Evolutionary conservation across 2,329 filamentous ascomycete genomes (phyloP).

Genomic region (Escovopsis sp.): DNA sequence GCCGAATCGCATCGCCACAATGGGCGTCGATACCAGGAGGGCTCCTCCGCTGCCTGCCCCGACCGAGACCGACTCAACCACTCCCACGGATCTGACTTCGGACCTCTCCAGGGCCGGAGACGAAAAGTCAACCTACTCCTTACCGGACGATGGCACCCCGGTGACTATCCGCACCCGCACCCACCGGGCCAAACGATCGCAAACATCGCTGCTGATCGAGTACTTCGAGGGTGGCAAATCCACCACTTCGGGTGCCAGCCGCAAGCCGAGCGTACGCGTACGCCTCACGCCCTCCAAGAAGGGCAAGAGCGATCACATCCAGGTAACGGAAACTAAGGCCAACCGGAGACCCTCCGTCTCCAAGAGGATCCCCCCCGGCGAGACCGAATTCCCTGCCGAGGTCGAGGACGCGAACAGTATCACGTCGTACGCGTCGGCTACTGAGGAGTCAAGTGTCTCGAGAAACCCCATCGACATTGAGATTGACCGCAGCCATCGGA

Average conservation of each 20-base stretch:
- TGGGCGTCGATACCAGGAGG: constrained; percentile 42
- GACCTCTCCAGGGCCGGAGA: constrained; percentile 51
- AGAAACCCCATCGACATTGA: constrained; percentile 78
- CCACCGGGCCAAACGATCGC: constrained; percentile 48
- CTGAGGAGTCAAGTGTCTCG: constrained; percentile 64
- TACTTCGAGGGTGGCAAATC: constrained; percentile 77
- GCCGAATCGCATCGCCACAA: constrained; percentile 22
- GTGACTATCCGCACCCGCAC: constrained; percentile 77
- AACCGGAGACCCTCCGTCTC: constrained; percentile 49
- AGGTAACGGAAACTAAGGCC: constrained; percentile 70
- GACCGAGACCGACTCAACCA: constrained; percentile 54
- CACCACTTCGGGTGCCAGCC: constrained; percentile 40
- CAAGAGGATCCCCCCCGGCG: constrained; percentile 38
- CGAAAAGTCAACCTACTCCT: constrained; percentile 60
- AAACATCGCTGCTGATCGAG: constrained; percentile 85
- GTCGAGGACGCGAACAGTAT: constrained; percentile 51
- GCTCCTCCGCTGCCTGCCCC: constrained; percentile 60
- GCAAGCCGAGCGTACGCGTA: constrained; percentile 68
- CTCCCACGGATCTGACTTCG: constrained; percentile 46
- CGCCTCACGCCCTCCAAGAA: constrained; percentile 67
- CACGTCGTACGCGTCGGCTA: constrained; percentile 62
- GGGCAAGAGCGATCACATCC: constrained; percentile 58
- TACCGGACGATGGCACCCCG: constrained; percentile 77
- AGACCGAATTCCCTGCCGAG: constrained; percentile 27
- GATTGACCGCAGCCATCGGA: constrained; percentile 48